Base-by-base conservation (phyloP, 2,329 filamentous ascomycete genomes). In the Chrysosphaeria jannelii region DNA sequence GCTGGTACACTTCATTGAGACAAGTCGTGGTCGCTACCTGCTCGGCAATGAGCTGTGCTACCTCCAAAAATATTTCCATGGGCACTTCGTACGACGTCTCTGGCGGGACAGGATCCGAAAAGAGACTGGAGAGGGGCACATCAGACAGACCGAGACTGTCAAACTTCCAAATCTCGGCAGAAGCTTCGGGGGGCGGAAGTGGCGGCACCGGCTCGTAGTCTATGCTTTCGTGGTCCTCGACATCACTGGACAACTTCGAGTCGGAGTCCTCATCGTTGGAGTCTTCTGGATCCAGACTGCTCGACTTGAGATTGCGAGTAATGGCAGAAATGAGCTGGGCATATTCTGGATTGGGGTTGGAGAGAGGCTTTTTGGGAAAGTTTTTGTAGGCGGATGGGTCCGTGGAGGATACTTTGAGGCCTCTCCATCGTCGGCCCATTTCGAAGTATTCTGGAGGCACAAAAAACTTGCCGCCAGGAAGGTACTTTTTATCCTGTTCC, bases 21-120 rank as follows among this genome's bases (percentile, higher is more conserved):
- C 31, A 26, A 8, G 31, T 33, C 13, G 28, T 25, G 4, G 27
- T 27, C 3, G 59, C 51, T 12, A 66, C 55, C 36, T 76, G 69
- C 28, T 72, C 65, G 3, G 64, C 65, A n/a, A 75, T 42, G 18
- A 74, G 56, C 34, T 75, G 69, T 0, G 65, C 67, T 13, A 69
- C 51, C 24, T 60, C 57, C 16, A 75, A 59, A 28, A 58, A 50
- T 19, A 70, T 63, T 3, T 61, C 53, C 25, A 66, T 60, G 2
- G 48, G 42, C 10, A 53, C 38, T 7, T 46, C 41, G 13, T 51
- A 35, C 13, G 53, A 47, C 7, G 51, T 33, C 15, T 41, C 39
- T 1, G 51, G 39, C 7, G 59, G 59, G 32, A 66, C 57, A 5
- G 57, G 53, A 13, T 64, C 57, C 2, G 53, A 50, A 33, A 67